A percentile compares a stretch with the other conserved stretches of the same genome.
phyloP scores from a whole-genome alignment of 1,284 basidiomycete genomes.

The Cutaneotrichosporon sp. region DNA sequence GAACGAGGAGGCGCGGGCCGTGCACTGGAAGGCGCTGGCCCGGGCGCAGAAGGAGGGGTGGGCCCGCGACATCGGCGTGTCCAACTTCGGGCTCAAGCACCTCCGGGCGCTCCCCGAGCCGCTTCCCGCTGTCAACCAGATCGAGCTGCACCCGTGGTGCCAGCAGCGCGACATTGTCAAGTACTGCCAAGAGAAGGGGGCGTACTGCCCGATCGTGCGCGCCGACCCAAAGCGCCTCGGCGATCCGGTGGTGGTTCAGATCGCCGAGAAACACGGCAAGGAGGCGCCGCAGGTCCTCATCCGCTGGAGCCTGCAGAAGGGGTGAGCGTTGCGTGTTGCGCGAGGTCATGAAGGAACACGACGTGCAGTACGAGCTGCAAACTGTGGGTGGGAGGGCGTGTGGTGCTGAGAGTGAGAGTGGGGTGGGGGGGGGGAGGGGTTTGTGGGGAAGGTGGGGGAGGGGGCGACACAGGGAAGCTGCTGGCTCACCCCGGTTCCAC shows the following conservation, averaged over 20 bases:
- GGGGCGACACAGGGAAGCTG: no score
- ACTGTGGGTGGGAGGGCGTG: not conserved
- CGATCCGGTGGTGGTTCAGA: constrained; percentile 58
- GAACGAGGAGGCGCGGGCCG: constrained; percentile 35
- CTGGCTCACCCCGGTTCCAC: no score
- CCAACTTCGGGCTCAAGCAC: constrained; percentile 75
- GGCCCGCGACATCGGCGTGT: constrained; percentile 70
- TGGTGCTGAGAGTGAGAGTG: not conserved
- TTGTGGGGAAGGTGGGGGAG: no score
- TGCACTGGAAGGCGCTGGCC: constrained; percentile 39
- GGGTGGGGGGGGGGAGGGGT: no score
- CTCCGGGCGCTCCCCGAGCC: constrained; percentile 70
- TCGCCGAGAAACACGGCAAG: constrained; percentile 66
- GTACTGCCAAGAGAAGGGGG: constrained; percentile 68
- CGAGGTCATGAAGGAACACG: no score
- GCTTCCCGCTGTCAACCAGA: constrained; percentile 78
- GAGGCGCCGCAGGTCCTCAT: constrained; percentile 71
- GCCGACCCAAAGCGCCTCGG: constrained; percentile 59
- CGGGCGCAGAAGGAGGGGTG: constrained; percentile 62
- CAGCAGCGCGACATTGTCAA: constrained; percentile 76
- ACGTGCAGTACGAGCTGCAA: not conserved
- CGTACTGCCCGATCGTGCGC: constrained; percentile 72
- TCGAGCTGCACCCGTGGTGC: constrained; percentile 71
- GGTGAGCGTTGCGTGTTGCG: constrained; percentile 57
- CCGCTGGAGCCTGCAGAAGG: constrained; percentile 80